A percentile compares a stretch with the other conserved stretches of the same genome.
phyloP scores from a whole-genome alignment of 2,329 filamentous ascomycete species.

The Shiraia sp. region DNA sequence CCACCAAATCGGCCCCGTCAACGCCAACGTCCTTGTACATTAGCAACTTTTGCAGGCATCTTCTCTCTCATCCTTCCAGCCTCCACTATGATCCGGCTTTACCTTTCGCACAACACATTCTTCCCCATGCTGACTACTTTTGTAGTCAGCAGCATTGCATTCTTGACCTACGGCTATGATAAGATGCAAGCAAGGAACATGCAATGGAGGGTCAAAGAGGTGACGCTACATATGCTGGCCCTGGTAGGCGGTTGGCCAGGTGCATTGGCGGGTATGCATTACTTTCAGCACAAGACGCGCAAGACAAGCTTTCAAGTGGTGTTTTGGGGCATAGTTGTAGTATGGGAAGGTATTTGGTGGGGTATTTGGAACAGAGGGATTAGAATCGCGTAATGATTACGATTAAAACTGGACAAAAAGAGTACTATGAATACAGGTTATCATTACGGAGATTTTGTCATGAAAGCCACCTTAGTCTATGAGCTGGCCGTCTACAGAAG shows the following conservation, averaged over 20 bases:
- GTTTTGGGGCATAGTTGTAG: slow-evolving; percentile 38
- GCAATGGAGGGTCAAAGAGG: slow-evolving; percentile 39
- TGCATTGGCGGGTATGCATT: slow-evolving; percentile 38
- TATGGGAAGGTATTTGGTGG: slow-evolving; percentile 35
- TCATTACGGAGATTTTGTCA: too few species aligned
- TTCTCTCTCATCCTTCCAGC: slow-evolving; percentile 57
- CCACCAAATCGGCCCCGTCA: slow-evolving; percentile 10
- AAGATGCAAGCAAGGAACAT: slow-evolving; percentile 39
- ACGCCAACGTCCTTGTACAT: slow-evolving; percentile 30
- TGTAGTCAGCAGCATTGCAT: slow-evolving; percentile 27
- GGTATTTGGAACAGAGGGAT: slow-evolving; percentile 19
- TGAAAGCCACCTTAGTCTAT: too few species aligned
- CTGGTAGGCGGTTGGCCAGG: slow-evolving; percentile 41
- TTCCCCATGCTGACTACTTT: slow-evolving; percentile 21
- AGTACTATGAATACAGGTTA: too few species aligned
- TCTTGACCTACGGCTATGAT: slow-evolving; percentile 41
- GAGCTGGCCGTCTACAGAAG: too few species aligned
- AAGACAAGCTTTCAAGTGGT: slow-evolving; percentile 32
- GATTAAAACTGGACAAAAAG: too few species aligned
- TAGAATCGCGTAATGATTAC: slow-evolving; percentile 2
- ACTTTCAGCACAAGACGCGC: slow-evolving; percentile 43
- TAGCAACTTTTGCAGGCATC: slow-evolving; percentile 27
- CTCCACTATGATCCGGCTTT: slow-evolving; percentile 52
- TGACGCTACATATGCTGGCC: slow-evolving; percentile 33
- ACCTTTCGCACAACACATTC: slow-evolving; percentile 15